Percentiles rank a stretch among this genome's conserved stretches.
phyloP scores from a whole-genome alignment of 257 asterid species.

The Sherardia arvensis region DNA sequence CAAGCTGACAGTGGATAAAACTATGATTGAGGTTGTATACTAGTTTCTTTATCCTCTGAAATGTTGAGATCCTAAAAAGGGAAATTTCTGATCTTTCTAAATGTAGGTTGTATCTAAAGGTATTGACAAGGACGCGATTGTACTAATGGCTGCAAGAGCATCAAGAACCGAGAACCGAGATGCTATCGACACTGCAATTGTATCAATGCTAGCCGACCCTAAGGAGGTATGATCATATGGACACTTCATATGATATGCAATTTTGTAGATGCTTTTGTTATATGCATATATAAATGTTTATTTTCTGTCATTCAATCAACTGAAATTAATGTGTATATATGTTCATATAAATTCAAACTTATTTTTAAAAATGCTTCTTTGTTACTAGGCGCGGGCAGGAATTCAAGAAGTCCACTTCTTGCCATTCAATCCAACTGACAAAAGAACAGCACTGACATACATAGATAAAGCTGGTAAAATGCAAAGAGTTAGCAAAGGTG shows the following conservation, averaged over 20 bases:
- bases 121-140: slow-evolving; percentile 23
- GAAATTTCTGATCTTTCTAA: not conserved
- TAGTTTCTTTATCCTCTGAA: no score
- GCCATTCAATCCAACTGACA: slow-evolving; percentile 32
- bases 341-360: no score
- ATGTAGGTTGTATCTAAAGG: slow-evolving; percentile 25
- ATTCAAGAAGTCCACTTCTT: slow-evolving; percentile 33
- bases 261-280: not conserved
- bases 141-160: slow-evolving; percentile 36
- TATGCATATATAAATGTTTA: not conserved
- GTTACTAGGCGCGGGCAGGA: slow-evolving; percentile 25
- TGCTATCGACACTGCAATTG: slow-evolving; percentile 35
- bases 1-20: slow-evolving; percentile 31
- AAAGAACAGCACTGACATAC: slow-evolving; percentile 34
- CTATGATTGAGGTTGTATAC: slow-evolving; percentile 24
- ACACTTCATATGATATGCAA: not conserved
- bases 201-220: slow-evolving; percentile 32
- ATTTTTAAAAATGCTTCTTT: no score
- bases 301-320: not conserved
- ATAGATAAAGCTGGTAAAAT: slow-evolving; percentile 23
- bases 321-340: no score
- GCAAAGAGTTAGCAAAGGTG: slow-evolving; percentile 38
- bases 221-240: slow-evolving; percentile 28
- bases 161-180: slow-evolving; percentile 39
- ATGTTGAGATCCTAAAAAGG: not conserved